These are phyloP conservation scores for Trametes maxima DNA, from an alignment of 768 basidiomycete species.

Conservation along the genomic window DNA sequence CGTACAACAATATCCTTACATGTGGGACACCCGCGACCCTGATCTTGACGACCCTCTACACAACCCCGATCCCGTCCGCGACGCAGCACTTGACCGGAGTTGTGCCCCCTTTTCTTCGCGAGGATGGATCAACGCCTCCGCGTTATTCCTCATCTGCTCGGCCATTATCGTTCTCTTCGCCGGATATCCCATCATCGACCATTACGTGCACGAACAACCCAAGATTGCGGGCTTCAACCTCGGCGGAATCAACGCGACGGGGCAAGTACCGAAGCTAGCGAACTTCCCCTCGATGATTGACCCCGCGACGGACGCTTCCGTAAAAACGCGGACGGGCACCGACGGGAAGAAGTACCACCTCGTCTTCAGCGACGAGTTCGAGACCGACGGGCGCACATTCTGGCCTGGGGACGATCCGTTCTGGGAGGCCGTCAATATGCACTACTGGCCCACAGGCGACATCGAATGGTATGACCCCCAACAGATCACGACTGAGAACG, in stretches of 20 bases:
- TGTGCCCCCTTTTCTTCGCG: conserved; percentile 79
- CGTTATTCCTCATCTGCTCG: conserved; percentile 66
- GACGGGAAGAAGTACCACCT: conserved; percentile 83
- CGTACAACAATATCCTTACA: conserved; percentile 63
- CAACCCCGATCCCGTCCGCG: conserved; percentile 80
- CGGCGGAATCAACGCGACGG: conserved; percentile 86
- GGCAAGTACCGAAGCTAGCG: conserved; percentile 81
- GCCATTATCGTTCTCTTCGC: conserved; percentile 81
- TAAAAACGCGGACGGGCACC: conserved; percentile 57
- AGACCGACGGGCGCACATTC: conserved; percentile 70
- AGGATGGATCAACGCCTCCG: conserved; percentile 81
- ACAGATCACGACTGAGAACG: conserved; percentile 73
- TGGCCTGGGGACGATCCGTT: conserved; percentile 81
- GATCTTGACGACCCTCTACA: conserved; percentile 91
- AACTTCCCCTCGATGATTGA: conserved; percentile 76
- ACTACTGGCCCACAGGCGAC: conserved; percentile 85
- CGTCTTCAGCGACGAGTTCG: conserved; percentile 89
- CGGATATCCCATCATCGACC: conserved; percentile 82
- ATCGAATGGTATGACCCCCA: conserved; percentile 75
- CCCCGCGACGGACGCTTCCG: conserved; percentile 65
- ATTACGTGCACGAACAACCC: conserved; percentile 37
- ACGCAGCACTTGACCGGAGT: conserved; percentile 56
- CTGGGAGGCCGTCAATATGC: conserved; percentile 85
- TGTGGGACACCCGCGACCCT: conserved; percentile 80
- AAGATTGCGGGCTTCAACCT: conserved; percentile 69